A percentile compares a stretch with the other conserved stretches of the same genome.
Conservation (phyloP, 768 basidiomycete genomes). For the Pleurotus cornucopiae region DNA sequence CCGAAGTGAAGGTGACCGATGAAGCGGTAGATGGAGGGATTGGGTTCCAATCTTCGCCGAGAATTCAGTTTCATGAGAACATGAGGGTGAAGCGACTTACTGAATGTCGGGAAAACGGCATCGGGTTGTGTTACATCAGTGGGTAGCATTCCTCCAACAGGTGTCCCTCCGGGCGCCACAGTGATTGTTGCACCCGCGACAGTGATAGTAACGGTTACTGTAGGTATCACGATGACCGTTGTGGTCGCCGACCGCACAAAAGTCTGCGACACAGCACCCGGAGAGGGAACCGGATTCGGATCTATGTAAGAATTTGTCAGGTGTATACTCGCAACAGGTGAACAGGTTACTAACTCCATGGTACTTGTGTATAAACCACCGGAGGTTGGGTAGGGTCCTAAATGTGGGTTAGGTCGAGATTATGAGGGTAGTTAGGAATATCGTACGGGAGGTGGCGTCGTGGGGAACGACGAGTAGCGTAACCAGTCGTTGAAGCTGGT, state of each 20-base stretch:
- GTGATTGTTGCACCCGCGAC: not conserved
- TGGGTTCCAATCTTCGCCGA: too few species aligned
- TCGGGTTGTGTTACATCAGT: too few species aligned
- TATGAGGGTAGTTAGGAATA: not conserved
- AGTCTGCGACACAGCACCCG: not conserved
- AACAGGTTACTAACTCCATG: not conserved
- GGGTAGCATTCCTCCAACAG: too few species aligned
- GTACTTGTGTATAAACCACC: not conserved
- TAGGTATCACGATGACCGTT: not conserved
- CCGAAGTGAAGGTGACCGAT: too few species aligned
- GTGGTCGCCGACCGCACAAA: not conserved
- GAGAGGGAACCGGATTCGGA: not conserved
- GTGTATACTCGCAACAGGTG: not conserved
- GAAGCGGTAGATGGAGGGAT: too few species aligned
- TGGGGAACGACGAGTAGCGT: not conserved
- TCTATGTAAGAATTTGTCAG: not conserved
- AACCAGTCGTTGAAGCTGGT: not conserved
- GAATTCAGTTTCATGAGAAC: too few species aligned
- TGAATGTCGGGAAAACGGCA: too few species aligned
- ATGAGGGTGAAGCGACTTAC: too few species aligned
- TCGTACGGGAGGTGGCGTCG: not conserved
- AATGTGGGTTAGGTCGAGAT: not conserved
- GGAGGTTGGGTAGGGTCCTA: too few species aligned
- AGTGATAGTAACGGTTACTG: not conserved
- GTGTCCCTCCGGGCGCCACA: too few species aligned